Evolutionary conservation across 495 filamentous ascomycete genomes (phyloP).

Genomic region (Penicillium fimorum): DNA sequence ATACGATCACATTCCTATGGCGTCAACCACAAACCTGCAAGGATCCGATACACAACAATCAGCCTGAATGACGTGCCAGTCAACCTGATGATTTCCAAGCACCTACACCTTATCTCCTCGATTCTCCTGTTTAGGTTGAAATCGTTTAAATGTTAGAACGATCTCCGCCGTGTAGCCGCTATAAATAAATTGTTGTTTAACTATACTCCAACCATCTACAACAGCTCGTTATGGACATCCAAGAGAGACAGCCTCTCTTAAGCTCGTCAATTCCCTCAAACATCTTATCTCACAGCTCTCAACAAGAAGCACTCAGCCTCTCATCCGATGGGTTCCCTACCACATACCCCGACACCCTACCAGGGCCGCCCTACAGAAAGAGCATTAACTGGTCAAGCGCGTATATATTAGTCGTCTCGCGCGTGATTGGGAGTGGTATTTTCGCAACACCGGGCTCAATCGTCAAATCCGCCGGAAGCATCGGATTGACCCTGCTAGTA

Average conservation of each 20-base stretch:
- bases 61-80: slow-evolving; percentile 35
- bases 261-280: slow-evolving; percentile 5
- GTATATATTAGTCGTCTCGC: slow-evolving; percentile 73
- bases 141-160: background rate
- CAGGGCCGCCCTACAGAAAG: slow-evolving; percentile 20
- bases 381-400: slow-evolving; percentile 62
- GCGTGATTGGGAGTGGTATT: slow-evolving; percentile 73
- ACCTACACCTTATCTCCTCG: background rate
- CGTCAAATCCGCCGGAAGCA: slow-evolving; percentile 62
- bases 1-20: slow-evolving; percentile 3
- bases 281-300: slow-evolving; percentile 1
- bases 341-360: slow-evolving; percentile 13
- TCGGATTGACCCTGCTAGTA: slow-evolving; percentile 60
- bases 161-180: background rate
- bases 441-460: slow-evolving; percentile 74
- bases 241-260: slow-evolving; percentile 33
- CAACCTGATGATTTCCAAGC: slow-evolving; percentile 31
- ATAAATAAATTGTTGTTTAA: background rate
- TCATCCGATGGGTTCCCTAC: slow-evolving; percentile 2
- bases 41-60: slow-evolving; percentile 25
- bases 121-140: background rate
- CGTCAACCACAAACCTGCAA: background rate
- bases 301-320: slow-evolving; percentile 3
- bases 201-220: background rate
- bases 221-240: slow-evolving; percentile 18